Percentiles rank a stretch among this genome's conserved stretches.
Conservation (phyloP, 371 early-diverging fungal species). For the Syncephalastrum contaminatum region DNA sequence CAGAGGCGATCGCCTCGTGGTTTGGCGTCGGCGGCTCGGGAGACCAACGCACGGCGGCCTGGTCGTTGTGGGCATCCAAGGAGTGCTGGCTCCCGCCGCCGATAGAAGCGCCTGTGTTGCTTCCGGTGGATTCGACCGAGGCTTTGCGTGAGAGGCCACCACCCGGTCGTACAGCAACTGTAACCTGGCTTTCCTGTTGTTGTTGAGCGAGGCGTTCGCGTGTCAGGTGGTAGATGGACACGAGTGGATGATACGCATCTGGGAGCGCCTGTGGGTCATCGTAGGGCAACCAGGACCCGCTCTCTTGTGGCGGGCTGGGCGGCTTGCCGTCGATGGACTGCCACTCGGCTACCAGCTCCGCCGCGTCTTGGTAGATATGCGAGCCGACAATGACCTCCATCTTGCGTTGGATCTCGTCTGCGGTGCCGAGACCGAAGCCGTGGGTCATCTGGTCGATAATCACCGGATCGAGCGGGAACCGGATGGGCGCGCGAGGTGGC, state of each 20-base stretch:
- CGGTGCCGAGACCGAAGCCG: slow-evolving; percentile 83
- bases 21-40: slow-evolving; percentile 3
- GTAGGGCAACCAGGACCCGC: slow-evolving; percentile 10
- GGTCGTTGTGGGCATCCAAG: slow-evolving; percentile 11
- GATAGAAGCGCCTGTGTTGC: slow-evolving; percentile 2
- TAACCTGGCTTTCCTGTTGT: slow-evolving; percentile 19
- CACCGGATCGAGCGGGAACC: slow-evolving; percentile 64
- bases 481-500: slow-evolving; percentile 69
- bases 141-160: slow-evolving; percentile 31
- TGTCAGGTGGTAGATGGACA: slow-evolving; percentile 86
- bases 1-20: slow-evolving; percentile 5
- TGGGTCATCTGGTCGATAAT: slow-evolving; percentile 75
- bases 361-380: slow-evolving; percentile 31
- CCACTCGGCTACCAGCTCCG: slow-evolving; percentile 16
- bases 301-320: slow-evolving; percentile 8
- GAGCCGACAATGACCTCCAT: slow-evolving; percentile 57
- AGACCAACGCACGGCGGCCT: slow-evolving; percentile 8
- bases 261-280: slow-evolving; percentile 49
- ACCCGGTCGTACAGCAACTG: slow-evolving; percentile 4
- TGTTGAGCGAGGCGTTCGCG: slow-evolving; percentile 69
- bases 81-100: slow-evolving; percentile 40
- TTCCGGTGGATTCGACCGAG: slow-evolving; percentile 32
- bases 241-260: slow-evolving; percentile 62
- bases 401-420: slow-evolving; percentile 63
- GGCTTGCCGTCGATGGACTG: slow-evolving; percentile 9